phyloP scores from a whole-genome alignment of 441 rosid species.

The Iberis amara region DNA sequence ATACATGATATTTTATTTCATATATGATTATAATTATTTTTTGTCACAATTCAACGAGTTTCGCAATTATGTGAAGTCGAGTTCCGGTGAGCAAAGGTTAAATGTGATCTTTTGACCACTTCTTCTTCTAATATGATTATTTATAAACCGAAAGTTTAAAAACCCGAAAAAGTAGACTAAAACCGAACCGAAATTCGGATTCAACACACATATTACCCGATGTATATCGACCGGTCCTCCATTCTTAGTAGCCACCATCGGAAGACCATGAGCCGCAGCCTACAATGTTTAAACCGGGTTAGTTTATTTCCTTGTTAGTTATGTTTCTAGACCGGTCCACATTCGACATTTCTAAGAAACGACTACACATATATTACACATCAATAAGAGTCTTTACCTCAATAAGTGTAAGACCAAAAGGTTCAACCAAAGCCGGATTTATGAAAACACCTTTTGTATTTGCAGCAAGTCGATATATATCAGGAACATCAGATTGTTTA shows the following conservation, averaged over 20 bases:
- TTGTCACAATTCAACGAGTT: no score
- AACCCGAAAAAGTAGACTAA: no score
- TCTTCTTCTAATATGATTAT: no score
- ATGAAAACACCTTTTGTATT: conserved; percentile 95
- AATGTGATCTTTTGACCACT: no score
- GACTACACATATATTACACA: background rate
- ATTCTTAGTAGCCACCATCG: conserved; percentile 93
- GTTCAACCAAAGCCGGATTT: conserved; percentile 94
- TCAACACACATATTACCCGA: conserved; percentile 35
- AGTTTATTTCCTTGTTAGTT: background rate
- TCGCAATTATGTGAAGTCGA: no score
- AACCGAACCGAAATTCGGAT: no score
- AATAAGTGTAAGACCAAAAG: conserved; percentile 92
- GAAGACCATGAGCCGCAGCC: conserved; percentile 99
- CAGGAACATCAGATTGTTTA: conserved; percentile 92
- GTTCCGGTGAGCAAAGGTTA: no score
- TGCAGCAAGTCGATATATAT: conserved; percentile 85
- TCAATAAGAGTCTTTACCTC: conserved; percentile 48
- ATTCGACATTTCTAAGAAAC: background rate
- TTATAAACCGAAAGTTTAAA: no score
- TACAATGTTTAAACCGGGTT: conserved; percentile 20
- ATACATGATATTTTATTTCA: no score
- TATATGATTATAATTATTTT: no score
- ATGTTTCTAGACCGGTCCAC: background rate
- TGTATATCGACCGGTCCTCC: conserved; percentile 98